Evolutionary conservation across 441 rosid genomes (phyloP), one percentile per base, ranked within the genome.

Genomic region (Dalechampia spathulata): DNA sequence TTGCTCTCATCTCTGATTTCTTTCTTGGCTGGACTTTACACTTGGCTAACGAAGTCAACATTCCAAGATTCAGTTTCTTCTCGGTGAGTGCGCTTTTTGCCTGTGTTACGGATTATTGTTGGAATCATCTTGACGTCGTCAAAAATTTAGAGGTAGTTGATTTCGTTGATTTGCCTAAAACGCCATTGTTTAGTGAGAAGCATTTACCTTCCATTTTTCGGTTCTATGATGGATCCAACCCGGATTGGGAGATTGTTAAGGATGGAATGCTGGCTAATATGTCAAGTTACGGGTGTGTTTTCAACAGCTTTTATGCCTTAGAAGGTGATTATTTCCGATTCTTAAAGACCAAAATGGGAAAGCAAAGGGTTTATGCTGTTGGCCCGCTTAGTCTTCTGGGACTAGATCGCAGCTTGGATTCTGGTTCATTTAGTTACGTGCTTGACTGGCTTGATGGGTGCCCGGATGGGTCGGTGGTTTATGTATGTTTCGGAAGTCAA

Each of bases 401-500:
- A 4, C 55, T 49, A 51, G 52, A 25, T 72, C 49, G 6, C 28
- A 26, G 20, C 20, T 30, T 30, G 34, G 8, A 30, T n/a, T n/a
- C n/a, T n/a, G n/a, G n/a, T n/a, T n/a, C 62, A 7, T 44, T 25
- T 41, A 36, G 60, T 26, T 43, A 51, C 0, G 39, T 78, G 26
- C 4, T 66, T 23, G 19, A 62, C 9, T 83, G 84, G 86, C 81
- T 83, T 2, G 81, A 83, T 10, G 60, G 56, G 22, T 58, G 74
- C 36, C 49, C 65, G 0, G 74, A 72, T 0, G 61, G 55, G 6
- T 74, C 83, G 0, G 90, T 83, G 11, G 57, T 80, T 0, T 83
- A 76, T 47, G 71, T 80, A 15, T 76, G 79, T 61, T 83, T 76
- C n/a, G 90, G 84, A 44, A 83, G 86, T 65, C 82, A 77, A 7